Evolutionary conservation across 208 protist species (phyloP).

Genomic region (Porcisia hertigi): DNA sequence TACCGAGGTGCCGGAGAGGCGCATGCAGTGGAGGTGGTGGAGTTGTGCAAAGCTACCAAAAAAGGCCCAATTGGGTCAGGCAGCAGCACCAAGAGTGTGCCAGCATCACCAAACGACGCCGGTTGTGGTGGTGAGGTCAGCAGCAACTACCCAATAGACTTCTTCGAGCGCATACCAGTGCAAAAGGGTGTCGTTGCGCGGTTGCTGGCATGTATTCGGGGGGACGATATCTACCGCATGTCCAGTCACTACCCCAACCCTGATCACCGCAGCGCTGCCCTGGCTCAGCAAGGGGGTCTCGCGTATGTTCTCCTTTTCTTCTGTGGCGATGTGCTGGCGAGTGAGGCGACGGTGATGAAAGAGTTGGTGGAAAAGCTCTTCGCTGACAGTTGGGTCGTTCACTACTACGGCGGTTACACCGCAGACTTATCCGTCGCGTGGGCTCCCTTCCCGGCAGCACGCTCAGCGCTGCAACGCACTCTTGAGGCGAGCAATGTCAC

Average conservation of each 20-base stretch:
- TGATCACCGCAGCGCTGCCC: conserved; percentile 93
- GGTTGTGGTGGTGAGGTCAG: conserved; percentile 12
- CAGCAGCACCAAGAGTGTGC: not conserved
- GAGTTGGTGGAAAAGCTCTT: conserved; percentile 99
- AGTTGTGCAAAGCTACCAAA: conserved; percentile 93
- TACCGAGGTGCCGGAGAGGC: conserved; percentile 92
- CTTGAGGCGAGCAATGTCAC: conserved; percentile 74
- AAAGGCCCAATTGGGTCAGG: conserved; percentile 35
- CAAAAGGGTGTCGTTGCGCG: conserved; percentile 77
- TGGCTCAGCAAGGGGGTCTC: conserved; percentile 93
- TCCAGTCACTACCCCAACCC: conserved; percentile 90
- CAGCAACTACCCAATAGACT: conserved; percentile 92
- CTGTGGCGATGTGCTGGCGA: conserved; percentile 89
- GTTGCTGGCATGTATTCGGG: conserved; percentile 92
- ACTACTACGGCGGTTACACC: conserved; percentile 97
- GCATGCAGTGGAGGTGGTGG: conserved; percentile 95
- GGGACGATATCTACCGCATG: conserved; percentile 97
- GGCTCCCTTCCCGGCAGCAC: conserved; percentile 94
- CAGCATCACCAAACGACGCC: not conserved
- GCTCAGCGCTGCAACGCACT: conserved; percentile 90
- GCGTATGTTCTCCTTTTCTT: conserved; percentile 99
- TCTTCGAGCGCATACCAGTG: conserved; percentile 88
- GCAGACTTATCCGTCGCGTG: conserved; percentile 94
- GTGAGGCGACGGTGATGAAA: conserved; percentile 94
- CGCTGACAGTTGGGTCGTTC: conserved; percentile 98